A percentile compares a stretch with the other conserved stretches of the same genome.
phyloP scores from a whole-genome alignment of 805 yeast species.

The Lipomyces kockii region DNA sequence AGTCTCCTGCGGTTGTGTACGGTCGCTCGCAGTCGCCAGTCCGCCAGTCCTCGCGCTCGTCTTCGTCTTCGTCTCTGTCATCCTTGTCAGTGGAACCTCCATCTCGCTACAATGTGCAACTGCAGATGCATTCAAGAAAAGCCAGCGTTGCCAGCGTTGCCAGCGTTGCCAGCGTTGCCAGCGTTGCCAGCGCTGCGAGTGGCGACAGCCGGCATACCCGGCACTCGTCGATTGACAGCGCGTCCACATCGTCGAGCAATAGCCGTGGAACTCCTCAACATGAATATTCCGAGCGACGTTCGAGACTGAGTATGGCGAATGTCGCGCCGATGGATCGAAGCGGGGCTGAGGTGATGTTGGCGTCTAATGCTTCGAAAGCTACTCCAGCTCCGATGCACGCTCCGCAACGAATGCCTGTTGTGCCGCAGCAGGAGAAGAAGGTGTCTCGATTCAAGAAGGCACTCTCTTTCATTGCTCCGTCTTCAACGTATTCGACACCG shows the following conservation, averaged over 20 bases:
- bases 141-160: background rate
- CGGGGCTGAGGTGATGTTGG: background rate
- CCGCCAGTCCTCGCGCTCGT: constrained; percentile 7
- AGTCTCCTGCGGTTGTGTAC: background rate
- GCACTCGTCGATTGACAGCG: constrained; percentile 19
- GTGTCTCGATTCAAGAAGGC: constrained; percentile 23
- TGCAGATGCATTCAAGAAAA: background rate
- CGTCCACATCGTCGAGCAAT: constrained; percentile 19
- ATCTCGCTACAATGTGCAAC: background rate
- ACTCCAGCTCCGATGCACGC: background rate
- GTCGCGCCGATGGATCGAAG: background rate
- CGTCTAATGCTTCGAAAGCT: background rate
- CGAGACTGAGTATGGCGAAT: background rate
- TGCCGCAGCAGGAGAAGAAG: background rate
- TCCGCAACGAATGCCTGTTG: background rate
- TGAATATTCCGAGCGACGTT: background rate
- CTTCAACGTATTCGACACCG: background rate
- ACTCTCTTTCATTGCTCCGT: constrained; percentile 23
- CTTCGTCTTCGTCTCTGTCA: constrained; percentile 12
- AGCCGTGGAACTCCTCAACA: background rate
- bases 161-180: background rate
- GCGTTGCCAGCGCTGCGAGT: background rate
- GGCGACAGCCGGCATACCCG: constrained; percentile 13
- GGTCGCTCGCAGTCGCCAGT: constrained; percentile 14
- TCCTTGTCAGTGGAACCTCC: background rate